phyloP scores from a whole-genome alignment of 2,329 filamentous ascomycete species.

The Sporothrix dimorphospora region DNA sequence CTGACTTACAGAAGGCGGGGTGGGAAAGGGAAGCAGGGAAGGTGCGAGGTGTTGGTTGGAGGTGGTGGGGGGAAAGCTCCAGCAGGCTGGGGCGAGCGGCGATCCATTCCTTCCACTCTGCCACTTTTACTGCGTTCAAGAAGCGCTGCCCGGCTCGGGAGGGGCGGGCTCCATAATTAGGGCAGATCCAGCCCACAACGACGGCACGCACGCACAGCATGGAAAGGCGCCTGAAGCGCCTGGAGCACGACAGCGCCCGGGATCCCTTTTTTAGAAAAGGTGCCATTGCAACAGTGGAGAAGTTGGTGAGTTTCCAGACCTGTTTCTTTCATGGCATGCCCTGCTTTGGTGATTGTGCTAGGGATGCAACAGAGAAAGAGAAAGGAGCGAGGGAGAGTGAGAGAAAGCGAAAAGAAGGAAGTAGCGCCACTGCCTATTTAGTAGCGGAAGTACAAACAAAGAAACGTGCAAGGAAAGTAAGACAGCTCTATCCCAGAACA shows the following conservation, averaged over 20 bases:
- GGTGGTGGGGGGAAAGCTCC: neutral
- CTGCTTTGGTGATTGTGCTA: slow-evolving; percentile 1
- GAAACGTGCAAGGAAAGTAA: neutral
- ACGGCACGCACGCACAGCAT: neutral
- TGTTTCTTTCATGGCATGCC: slow-evolving; percentile 20
- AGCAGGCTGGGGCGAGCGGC: neutral
- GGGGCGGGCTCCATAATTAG: slow-evolving; percentile 26
- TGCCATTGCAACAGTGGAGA: slow-evolving; percentile 9
- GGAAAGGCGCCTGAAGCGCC: neutral
- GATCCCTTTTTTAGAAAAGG: neutral
- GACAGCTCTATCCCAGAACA: slow-evolving; percentile 7
- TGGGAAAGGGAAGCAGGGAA: slow-evolving; percentile 18
- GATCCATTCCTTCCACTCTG: slow-evolving; percentile 13
- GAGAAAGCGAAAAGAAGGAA: neutral
- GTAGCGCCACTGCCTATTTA: slow-evolving; percentile 9
- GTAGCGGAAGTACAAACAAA: slow-evolving; percentile 14
- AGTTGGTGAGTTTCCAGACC: neutral
- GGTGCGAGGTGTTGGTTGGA: neutral
- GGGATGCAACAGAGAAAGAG: slow-evolving; percentile 12
- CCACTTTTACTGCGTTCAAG: too few species aligned
- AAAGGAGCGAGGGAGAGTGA: neutral
- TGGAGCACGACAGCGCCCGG: neutral
- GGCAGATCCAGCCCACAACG: slow-evolving; percentile 18
- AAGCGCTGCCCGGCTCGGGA: slow-evolving; percentile 3
- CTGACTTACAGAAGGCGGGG: neutral